Evolutionary conservation across 345 rosid genomes (phyloP), one percentile per base, ranked within the genome.

Genomic region (Boechera stricta): DNA sequence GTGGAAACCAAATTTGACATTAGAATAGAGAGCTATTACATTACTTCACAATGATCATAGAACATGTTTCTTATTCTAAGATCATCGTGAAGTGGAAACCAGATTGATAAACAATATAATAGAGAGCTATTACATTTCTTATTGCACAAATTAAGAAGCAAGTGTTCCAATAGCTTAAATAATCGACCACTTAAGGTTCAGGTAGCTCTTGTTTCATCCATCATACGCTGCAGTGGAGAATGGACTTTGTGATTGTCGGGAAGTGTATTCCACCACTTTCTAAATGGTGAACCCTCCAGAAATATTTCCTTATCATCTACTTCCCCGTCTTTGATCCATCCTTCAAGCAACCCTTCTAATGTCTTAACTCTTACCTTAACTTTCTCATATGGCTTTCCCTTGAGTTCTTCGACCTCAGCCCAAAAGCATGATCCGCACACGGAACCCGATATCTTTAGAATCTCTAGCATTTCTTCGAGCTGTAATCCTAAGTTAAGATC

Each of bases 331-430:
- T 0, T 4, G 73, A 83, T 63, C 94, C 92, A 88, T 42, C 44
- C 39, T 7, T 56, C n/a, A n/a, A 82, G 47, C 21, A 77, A 35
- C 12, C 3, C 35, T 67, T 77, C 82, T 4, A 82, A 69, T 8
- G 0, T 18, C 67, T n/a, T 24, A 44, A 86, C 5, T 56, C 55
- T 73, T 18, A 33, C 73, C 59, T 12, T 38, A 15, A 71, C 55
- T 8, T 54, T 64, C 55, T 67, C 66, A 11, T 78, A 78, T 2
- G 16, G 16, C 5, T 75, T 69, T 73, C 54, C 68, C 35, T 31
- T 41, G 10, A 91, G 92, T 74, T 93, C 97, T 85, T 93, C 98
- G 2, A 90, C 86, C 75, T 87, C 86, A 0, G 94, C 97, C 98
- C 96, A 88, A 39, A 93, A 79, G 73, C 87, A 82, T 13, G 97